phyloP scores from a whole-genome alignment of 192 early-diverging fungal genomes.

The Chytriomyces hyalinus region DNA sequence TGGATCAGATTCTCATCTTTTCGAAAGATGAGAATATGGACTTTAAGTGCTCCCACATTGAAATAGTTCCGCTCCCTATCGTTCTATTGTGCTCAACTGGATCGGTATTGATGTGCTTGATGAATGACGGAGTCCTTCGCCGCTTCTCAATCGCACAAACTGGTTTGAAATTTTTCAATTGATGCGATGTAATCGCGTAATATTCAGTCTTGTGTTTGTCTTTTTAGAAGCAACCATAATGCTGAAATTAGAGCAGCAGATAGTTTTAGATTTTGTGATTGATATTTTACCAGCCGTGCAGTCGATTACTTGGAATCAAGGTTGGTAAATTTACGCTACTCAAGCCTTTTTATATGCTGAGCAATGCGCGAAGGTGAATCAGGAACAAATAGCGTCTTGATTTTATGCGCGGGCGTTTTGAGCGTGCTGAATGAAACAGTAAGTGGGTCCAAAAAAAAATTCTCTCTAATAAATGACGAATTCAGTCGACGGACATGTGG shows the following conservation, averaged over 20 bases:
- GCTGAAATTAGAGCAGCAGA: conserved; percentile 55
- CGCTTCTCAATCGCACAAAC: conserved; percentile 51
- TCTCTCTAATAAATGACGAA: background rate
- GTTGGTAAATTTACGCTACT: background rate
- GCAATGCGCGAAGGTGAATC: background rate
- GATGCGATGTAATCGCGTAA: background rate
- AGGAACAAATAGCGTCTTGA: conserved; percentile 58
- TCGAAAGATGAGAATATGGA: conserved; percentile 76
- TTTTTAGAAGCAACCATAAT: conserved; percentile 27
- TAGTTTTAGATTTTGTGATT: conserved; percentile 60
- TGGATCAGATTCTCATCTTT: conserved; percentile 68
- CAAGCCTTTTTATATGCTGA: background rate
- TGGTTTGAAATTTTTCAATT: background rate
- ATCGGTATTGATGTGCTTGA: conserved; percentile 64
- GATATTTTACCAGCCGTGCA: conserved; percentile 53
- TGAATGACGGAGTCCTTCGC: conserved; percentile 62
- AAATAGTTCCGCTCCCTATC: conserved; percentile 53
- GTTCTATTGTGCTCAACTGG: conserved; percentile 61
- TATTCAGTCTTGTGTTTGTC: background rate
- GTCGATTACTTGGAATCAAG: conserved; percentile 55
- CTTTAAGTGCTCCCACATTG: conserved; percentile 64
- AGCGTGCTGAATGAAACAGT: conserved; percentile 66
- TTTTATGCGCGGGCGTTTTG: conserved; percentile 72
- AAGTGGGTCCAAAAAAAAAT: conserved; percentile 19
- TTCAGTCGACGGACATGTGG: conserved; percentile 43